Evolutionary conservation across 2,329 filamentous ascomycete species (phyloP).

Genomic region (Pyrenochaeta sp.): DNA sequence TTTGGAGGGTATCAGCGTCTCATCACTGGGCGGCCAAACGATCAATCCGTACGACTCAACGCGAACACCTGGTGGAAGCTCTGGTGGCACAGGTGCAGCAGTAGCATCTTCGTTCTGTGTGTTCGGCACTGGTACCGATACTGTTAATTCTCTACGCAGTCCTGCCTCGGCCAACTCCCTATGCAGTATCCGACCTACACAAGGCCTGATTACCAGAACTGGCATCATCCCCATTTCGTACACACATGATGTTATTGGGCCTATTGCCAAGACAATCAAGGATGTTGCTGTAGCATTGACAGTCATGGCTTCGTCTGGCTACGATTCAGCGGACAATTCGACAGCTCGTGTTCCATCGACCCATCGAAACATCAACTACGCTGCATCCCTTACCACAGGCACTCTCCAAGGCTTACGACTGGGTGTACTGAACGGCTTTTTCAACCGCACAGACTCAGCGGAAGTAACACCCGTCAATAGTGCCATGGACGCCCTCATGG

Average conservation of each 20-base stretch:
- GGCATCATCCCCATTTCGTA: slow-evolving; percentile 66
- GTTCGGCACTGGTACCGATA: slow-evolving; percentile 67
- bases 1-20: slow-evolving; percentile 69
- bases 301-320: slow-evolving; percentile 62
- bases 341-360: slow-evolving; percentile 59
- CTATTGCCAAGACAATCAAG: slow-evolving; percentile 61
- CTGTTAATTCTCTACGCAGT: slow-evolving; percentile 67
- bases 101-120: slow-evolving; percentile 67
- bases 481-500: slow-evolving; percentile 60
- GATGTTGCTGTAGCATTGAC: slow-evolving; percentile 62
- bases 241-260: slow-evolving; percentile 65
- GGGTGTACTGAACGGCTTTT: slow-evolving; percentile 65
- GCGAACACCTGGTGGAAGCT: slow-evolving; percentile 72
- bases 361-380: slow-evolving; percentile 58
- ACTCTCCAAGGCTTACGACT: slow-evolving; percentile 55
- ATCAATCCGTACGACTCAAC: slow-evolving; percentile 71
- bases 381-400: slow-evolving; percentile 46
- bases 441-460: slow-evolving; percentile 59
- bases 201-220: slow-evolving; percentile 59
- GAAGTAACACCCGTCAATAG: slow-evolving; percentile 68
- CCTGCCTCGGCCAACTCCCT: slow-evolving; percentile 69
- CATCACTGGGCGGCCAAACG: slow-evolving; percentile 70
- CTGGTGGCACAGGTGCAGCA: slow-evolving; percentile 69
- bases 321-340: slow-evolving; percentile 61
- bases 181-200: slow-evolving; percentile 67